Conservation (phyloP, 1,284 basidiomycete species). For the Hemileccinum hortonii region DNA sequence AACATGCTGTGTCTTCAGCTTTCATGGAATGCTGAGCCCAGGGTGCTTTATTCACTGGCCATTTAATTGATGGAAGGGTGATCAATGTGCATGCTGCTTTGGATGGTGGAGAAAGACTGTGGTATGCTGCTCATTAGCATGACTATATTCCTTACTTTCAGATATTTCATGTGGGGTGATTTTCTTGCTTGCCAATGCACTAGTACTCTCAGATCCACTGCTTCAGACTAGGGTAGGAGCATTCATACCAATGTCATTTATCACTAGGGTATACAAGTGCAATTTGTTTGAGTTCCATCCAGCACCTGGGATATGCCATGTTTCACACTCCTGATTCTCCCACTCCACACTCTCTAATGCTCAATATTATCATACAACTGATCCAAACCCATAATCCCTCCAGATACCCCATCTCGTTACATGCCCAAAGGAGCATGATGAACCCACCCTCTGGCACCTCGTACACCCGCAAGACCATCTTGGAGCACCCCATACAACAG, state of each 20-base stretch:
- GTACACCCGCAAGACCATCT: conserved; percentile 75
- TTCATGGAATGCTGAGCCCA: conserved; percentile 7
- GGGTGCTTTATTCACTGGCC: conserved; percentile 9
- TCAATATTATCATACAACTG: conserved; percentile 80
- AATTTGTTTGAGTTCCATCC: too few relatives aligned
- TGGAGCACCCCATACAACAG: conserved; percentile 88
- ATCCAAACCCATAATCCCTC: conserved; percentile 86
- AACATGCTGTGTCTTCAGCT: conserved; percentile 5
- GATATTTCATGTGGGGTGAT: too few relatives aligned
- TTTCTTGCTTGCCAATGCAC: too few relatives aligned
- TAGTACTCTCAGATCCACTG: too few relatives aligned
- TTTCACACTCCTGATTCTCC: too few relatives aligned
- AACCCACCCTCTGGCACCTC: conserved; percentile 74
- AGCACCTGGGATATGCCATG: too few relatives aligned
- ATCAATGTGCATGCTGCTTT: conserved; percentile 13
- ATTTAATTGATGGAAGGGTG: conserved; percentile 1
- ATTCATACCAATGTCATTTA: too few relatives aligned
- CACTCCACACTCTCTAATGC: conserved; percentile 74
- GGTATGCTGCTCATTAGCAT: too few relatives aligned
- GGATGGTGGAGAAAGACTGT: background rate
- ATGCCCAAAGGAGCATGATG: conserved; percentile 76
- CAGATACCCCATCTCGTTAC: conserved; percentile 82
- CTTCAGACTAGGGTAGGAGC: too few relatives aligned
- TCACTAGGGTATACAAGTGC: too few relatives aligned
- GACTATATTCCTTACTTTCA: too few relatives aligned